These are phyloP conservation scores for Penicillium simplicissimum DNA, from an alignment of 495 filamentous ascomycete species.

Conservation along the genomic window DNA sequence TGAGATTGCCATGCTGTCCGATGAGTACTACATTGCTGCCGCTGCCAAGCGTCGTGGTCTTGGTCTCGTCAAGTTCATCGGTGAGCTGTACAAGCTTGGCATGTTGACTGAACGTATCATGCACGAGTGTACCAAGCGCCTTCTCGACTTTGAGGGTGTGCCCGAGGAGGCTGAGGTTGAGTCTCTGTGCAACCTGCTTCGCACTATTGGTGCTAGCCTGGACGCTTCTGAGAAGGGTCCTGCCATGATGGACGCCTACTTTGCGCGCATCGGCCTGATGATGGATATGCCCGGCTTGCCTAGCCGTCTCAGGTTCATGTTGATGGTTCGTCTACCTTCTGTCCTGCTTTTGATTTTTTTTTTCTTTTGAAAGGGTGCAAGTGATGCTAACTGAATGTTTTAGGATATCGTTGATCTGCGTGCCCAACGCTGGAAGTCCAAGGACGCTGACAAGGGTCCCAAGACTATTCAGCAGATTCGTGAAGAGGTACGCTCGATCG, in stretches of 20 bases:
- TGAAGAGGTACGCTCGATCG: slow-evolving; percentile 62
- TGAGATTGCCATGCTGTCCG: slow-evolving; percentile 82
- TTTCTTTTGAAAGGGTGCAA: background rate
- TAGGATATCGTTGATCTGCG: slow-evolving; percentile 86
- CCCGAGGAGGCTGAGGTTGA: slow-evolving; percentile 97
- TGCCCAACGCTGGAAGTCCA: slow-evolving; percentile 71
- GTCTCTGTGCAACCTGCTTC: slow-evolving; percentile 86
- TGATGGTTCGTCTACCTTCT: slow-evolving; percentile 59
- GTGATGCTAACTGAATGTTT: slow-evolving; percentile 7
- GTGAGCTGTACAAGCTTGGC: slow-evolving; percentile 95
- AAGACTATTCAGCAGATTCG: slow-evolving; percentile 94
- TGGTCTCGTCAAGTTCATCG: slow-evolving; percentile 98
- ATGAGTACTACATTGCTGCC: slow-evolving; percentile 95
- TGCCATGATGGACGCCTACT: slow-evolving; percentile 91
- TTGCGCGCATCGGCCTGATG: slow-evolving; percentile 78
- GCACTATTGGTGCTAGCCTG: slow-evolving; percentile 85
- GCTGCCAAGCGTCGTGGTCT: slow-evolving; percentile 96
- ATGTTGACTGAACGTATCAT: slow-evolving; percentile 99
- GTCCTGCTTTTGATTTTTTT: background rate
- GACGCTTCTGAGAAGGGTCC: slow-evolving; percentile 78
- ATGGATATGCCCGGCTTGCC: slow-evolving; percentile 74
- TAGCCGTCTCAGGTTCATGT: slow-evolving; percentile 90
- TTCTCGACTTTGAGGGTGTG: slow-evolving; percentile 90
- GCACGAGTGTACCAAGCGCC: slow-evolving; percentile 97
- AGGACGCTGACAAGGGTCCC: slow-evolving; percentile 85